A percentile compares a stretch with the other conserved stretches of the same genome.
Evolutionary conservation across 495 filamentous ascomycete genomes (phyloP).

Genomic region (Podospora appendiculata): DNA sequence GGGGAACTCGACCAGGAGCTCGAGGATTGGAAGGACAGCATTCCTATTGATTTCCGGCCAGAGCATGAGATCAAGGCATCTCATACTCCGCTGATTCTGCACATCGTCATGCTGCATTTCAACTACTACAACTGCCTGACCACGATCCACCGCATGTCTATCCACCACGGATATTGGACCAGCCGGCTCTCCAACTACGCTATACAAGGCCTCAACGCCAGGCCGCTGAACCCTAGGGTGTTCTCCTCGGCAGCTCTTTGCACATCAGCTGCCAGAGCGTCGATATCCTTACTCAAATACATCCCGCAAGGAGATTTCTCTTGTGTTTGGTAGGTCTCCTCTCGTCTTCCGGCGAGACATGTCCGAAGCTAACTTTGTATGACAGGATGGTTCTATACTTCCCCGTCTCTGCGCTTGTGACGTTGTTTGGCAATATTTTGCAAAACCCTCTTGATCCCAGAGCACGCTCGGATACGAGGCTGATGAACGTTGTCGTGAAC

Average conservation of each 20-base stretch:
- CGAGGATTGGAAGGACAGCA: conserved; percentile 93
- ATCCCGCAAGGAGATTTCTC: conserved; percentile 91
- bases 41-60: conserved; percentile 88
- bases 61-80: conserved; percentile 90
- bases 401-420: conserved; percentile 91
- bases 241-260: conserved; percentile 92
- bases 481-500: conserved; percentile 89
- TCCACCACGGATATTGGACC: conserved; percentile 98
- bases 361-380: conserved; percentile 13
- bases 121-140: conserved; percentile 97
- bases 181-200: conserved; percentile 91
- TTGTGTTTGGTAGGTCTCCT: conserved; percentile 77
- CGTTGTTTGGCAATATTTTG: conserved; percentile 91
- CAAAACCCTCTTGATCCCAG: conserved; percentile 90
- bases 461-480: conserved; percentile 75
- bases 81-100: conserved; percentile 83
- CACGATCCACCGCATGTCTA: conserved; percentile 96
- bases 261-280: conserved; percentile 84
- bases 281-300: conserved; percentile 90
- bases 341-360: neutral
- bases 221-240: conserved; percentile 84
- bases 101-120: conserved; percentile 89
- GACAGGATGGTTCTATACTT: conserved; percentile 91
- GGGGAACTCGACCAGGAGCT: conserved; percentile 89
- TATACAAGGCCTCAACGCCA: conserved; percentile 83